Percentiles rank a stretch among this genome's conserved stretches.
These are phyloP conservation scores for Rhizopus sp. DNA, from an alignment of 371 early-diverging fungal genomes.

Conservation along the genomic window DNA sequence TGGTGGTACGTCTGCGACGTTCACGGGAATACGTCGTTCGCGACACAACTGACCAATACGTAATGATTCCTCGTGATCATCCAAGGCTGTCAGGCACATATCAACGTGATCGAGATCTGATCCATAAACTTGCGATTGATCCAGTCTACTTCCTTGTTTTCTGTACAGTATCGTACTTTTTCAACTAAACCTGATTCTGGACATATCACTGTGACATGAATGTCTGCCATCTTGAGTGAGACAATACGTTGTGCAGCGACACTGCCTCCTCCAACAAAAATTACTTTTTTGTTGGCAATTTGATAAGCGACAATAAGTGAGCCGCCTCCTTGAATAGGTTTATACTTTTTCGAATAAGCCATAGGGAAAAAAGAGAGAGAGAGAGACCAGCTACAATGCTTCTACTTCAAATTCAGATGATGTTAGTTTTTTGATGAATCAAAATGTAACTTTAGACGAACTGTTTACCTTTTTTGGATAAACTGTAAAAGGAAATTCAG, in stretches of 20 bases:
- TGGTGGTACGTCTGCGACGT: constrained; percentile 89
- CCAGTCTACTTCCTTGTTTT: constrained; percentile 63
- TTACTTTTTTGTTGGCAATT: constrained; percentile 63
- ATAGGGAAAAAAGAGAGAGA: background rate
- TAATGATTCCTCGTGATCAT: constrained; percentile 72
- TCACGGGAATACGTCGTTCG: constrained; percentile 78
- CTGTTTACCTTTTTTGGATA: no score
- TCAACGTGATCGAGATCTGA: constrained; percentile 56
- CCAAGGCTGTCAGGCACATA: constrained; percentile 84
- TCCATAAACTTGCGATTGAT: constrained; percentile 61
- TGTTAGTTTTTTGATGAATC: no score
- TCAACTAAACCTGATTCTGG: constrained; percentile 64
- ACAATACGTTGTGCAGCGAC: constrained; percentile 83
- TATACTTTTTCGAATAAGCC: constrained; percentile 5
- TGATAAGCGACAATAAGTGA: constrained; percentile 84
- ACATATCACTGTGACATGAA: constrained; percentile 71
- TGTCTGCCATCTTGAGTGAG: constrained; percentile 81
- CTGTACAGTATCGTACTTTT: constrained; percentile 66
- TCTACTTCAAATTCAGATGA: no score
- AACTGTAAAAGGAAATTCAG: no score
- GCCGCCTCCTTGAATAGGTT: constrained; percentile 67
- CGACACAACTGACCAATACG: constrained; percentile 73
- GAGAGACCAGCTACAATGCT: background rate
- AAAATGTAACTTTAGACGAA: no score
- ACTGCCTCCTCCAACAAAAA: constrained; percentile 84